Base-by-base conservation (phyloP, 768 basidiomycete genomes). In the Lactarius indigo region DNA sequence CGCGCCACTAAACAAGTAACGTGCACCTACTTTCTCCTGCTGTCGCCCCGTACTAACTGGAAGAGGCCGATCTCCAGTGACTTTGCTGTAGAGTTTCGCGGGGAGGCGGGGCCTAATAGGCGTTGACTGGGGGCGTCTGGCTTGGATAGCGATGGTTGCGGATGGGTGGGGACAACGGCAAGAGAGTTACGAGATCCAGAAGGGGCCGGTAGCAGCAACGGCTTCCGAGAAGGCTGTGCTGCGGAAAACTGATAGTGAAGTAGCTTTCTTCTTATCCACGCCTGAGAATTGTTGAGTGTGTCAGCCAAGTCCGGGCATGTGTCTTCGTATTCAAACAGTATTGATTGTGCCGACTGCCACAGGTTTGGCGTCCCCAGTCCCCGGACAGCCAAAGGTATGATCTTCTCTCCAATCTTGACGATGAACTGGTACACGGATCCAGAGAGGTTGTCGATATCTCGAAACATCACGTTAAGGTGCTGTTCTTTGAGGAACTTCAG, bases 391-490 rank as follows among this genome's bases (percentile, higher is more conserved):
- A 56, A 31, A 30, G 54, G 54, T 30, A 56, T 31, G 20, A 31
- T 31, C 54, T 56, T 31, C 54, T 56, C 54, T 20, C 54, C 54
- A 7, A 56, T 56, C 54, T 56, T 56, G 54, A 31, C 54, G 54
- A 56, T 56, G 54, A 56, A 31, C 20, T 56, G 54, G 30, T 31
- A 56, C 8, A 20, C 10, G 30, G 54, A 56, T 15, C 54, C 54
- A 3, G 54, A 17, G 31, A 56, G 54, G 31, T 56, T 56, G 30
- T 56, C 54, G 54, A 56, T 56, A 12, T 56, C 54, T 56, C 54
- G 28, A 18, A 56, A 56, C 54, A 56, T 56, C 54, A 31, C 54
- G 20, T 56, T 8, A 23, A 56, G 15, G 31, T 56, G 54, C 31
- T 31, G 54, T 31, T 56, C 54, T 30, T 31, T 56, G 28, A 56